A percentile compares a stretch with the other conserved stretches of the same genome.
Conservation (phyloP, 495 filamentous ascomycete genomes). For the Trichoderma gamsii region DNA sequence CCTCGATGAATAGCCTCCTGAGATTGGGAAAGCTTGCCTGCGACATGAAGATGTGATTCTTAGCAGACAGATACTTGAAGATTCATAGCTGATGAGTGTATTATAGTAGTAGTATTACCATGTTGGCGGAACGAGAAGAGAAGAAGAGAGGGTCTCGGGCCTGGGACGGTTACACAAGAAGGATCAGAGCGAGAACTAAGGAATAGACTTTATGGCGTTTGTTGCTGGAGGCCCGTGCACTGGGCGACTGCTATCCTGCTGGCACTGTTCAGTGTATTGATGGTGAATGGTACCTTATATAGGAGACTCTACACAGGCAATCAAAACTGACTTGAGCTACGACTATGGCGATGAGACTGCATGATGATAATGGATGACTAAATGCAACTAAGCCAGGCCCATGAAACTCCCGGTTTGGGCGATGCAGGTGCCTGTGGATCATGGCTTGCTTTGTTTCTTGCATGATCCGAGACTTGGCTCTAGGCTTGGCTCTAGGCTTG, state of each 20-base stretch:
- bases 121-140: conserved; percentile 4
- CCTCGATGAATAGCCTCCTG: conserved; percentile 92
- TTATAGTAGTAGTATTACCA: not conserved
- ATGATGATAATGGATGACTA: no score
- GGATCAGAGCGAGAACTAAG: not conserved
- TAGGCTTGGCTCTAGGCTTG: no score
- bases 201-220: conserved; percentile 6
- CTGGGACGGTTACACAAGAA: not conserved
- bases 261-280: no score
- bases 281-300: no score
- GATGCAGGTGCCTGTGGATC: no score
- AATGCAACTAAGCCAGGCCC: no score
- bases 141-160: not conserved
- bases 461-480: no score
- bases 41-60: not conserved
- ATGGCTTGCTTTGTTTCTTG: no score
- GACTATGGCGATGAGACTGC: no score
- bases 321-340: no score
- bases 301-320: no score
- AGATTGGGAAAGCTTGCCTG: conserved; percentile 90
- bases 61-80: not conserved
- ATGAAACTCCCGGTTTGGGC: no score
- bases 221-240: not conserved
- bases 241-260: not conserved
- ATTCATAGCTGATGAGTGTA: not conserved